Percentiles rank a stretch among this genome's conserved stretches.
Evolutionary conservation across 2,329 filamentous ascomycete species (phyloP).

Genomic region (Xylariales sp.): DNA sequence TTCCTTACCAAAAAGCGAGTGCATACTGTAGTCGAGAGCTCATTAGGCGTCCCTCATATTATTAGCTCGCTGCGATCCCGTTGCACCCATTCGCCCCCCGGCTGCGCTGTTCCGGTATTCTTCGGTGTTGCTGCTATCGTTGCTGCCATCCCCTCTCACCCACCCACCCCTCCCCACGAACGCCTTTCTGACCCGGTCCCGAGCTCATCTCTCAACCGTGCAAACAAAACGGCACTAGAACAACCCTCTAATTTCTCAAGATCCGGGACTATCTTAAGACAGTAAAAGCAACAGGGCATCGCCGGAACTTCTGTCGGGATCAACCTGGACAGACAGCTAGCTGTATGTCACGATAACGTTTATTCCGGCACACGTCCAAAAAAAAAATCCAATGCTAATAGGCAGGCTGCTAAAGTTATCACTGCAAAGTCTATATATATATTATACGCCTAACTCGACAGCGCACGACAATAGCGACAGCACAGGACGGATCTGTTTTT

Average conservation of each 20-base stretch:
- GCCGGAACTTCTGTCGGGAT: conserved; percentile 5
- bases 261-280: neutral
- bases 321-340: neutral
- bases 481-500: conserved; percentile 24
- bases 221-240: conserved; percentile 4
- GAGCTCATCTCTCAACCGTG: conserved; percentile 5
- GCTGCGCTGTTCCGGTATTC: conserved; percentile 20
- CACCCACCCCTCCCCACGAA: neutral
- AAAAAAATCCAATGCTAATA: conserved; percentile 1
- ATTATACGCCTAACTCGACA: conserved; percentile 13
- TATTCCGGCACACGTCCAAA: neutral
- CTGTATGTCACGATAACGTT: conserved; percentile 18
- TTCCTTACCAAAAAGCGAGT: conserved; percentile 28
- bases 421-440: conserved; percentile 6
- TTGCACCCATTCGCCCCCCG: conserved; percentile 12
- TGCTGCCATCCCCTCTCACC: too few species aligned
- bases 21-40: conserved; percentile 12
- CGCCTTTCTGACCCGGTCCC: conserved; percentile 12
- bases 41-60: conserved; percentile 7
- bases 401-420: conserved; percentile 2
- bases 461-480: conserved; percentile 1
- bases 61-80: conserved; percentile 14
- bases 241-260: neutral
- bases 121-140: neutral
- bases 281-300: conserved; percentile 15